Percentiles rank a stretch among this genome's conserved stretches.
phyloP scores from a whole-genome alignment of 2,329 filamentous ascomycete species.

The Pseudocercospora eumusae region DNA sequence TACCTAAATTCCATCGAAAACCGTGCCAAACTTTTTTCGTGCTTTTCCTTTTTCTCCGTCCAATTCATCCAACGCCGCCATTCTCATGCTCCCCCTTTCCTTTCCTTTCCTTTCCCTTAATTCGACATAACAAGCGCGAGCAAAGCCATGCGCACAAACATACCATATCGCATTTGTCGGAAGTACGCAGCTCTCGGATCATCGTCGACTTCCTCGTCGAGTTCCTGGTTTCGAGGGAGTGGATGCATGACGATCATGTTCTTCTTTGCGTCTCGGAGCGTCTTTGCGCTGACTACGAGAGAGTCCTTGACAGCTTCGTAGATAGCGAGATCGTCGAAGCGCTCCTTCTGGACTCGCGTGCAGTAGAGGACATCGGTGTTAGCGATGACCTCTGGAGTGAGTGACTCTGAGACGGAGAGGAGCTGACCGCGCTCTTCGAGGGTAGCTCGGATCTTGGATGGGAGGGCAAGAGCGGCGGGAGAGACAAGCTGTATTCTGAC shows the following conservation, averaged over 20 bases:
- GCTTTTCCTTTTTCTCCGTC: neutral
- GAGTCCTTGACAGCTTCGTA: slow-evolving; percentile 87
- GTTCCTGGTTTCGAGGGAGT: slow-evolving; percentile 87
- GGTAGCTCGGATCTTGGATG: slow-evolving; percentile 69
- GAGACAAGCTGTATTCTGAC: slow-evolving; percentile 90
- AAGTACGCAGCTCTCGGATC: slow-evolving; percentile 97
- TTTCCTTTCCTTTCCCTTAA: too few species aligned
- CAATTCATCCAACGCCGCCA: too few species aligned
- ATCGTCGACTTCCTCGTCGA: slow-evolving; percentile 94
- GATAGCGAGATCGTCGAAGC: slow-evolving; percentile 75
- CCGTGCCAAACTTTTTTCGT: neutral
- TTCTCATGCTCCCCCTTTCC: too few species aligned
- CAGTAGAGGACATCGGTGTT: slow-evolving; percentile 93
- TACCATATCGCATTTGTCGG: slow-evolving; percentile 97
- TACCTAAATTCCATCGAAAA: neutral
- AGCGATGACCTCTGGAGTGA: slow-evolving; percentile 84
- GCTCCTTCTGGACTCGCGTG: slow-evolving; percentile 94
- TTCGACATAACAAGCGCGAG: slow-evolving; percentile 85
- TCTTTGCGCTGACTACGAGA: slow-evolving; percentile 86
- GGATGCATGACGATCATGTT: slow-evolving; percentile 96
- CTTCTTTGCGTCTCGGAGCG: slow-evolving; percentile 86
- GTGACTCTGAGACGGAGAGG: slow-evolving; percentile 69
- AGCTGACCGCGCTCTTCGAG: slow-evolving; percentile 76
- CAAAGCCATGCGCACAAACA: slow-evolving; percentile 97
- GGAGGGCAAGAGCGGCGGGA: slow-evolving; percentile 75